Evolutionary conservation across 2,329 filamentous ascomycete species (phyloP).

Genomic region (Hyphodiscus sp.): DNA sequence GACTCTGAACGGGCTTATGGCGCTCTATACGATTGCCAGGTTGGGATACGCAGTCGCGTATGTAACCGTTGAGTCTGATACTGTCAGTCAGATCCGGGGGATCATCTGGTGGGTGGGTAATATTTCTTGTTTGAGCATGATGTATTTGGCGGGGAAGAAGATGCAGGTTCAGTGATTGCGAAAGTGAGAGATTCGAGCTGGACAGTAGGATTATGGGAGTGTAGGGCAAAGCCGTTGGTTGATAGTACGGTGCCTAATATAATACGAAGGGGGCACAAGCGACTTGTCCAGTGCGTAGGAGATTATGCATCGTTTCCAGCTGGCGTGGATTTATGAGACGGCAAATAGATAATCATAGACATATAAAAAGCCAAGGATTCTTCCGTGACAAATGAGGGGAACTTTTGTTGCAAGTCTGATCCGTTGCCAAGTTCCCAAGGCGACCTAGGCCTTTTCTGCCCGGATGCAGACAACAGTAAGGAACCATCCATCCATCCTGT

Average conservation of each 20-base stretch:
- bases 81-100: background rate
- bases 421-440: background rate
- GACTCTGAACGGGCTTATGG: slow-evolving; percentile 33
- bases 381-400: background rate
- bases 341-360: too few species aligned
- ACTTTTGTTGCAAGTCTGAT: background rate
- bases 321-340: too few species aligned
- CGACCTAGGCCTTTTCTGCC: background rate
- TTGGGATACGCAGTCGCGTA: slow-evolving; percentile 36
- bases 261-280: too few species aligned
- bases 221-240: too few species aligned
- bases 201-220: too few species aligned
- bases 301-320: too few species aligned
- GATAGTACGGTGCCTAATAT: too few species aligned
- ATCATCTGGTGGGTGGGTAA: background rate
- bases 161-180: background rate
- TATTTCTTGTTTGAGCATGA: background rate
- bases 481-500: background rate
- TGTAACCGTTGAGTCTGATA: slow-evolving; percentile 30
- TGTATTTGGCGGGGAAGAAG: background rate
- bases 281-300: too few species aligned
- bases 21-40: slow-evolving; percentile 36
- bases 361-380: background rate
- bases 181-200: too few species aligned
- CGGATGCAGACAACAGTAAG: background rate